Conservation (phyloP, 164 flowering plant species). For the Houttuynia cordata region DNA sequence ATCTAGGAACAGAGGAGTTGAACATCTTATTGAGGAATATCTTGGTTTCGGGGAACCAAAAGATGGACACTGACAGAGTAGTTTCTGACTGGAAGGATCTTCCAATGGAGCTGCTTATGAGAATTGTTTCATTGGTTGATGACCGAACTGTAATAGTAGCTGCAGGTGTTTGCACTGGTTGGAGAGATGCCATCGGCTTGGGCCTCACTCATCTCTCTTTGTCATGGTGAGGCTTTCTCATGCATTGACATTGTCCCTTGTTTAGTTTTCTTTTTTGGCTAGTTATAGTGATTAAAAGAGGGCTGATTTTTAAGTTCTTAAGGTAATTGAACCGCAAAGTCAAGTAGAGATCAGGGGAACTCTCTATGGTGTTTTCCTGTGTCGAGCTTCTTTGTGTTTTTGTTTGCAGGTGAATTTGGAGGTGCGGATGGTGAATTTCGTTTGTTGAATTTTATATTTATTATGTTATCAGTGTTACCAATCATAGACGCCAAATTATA, state of each 20-base stretch:
- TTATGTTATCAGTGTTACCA: too few relatives aligned
- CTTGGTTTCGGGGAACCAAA: constrained; percentile 26
- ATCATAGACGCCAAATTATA: too few relatives aligned
- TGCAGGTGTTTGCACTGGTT: constrained; percentile 87
- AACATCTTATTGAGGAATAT: constrained; percentile 53
- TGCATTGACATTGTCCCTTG: neutral
- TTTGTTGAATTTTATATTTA: too few relatives aligned
- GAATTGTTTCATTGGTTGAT: constrained; percentile 71
- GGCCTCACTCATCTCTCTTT: constrained; percentile 72
- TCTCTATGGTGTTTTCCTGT: too few relatives aligned
- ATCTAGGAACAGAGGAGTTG: constrained; percentile 30
- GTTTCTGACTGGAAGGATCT: constrained; percentile 87
- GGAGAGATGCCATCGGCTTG: constrained; percentile 81
- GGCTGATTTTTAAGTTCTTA: too few relatives aligned
- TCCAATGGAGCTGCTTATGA: constrained; percentile 85
- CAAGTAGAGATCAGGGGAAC: too few relatives aligned
- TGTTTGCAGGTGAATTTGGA: too few relatives aligned
- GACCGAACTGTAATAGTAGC: constrained; percentile 66
- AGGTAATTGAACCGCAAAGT: too few relatives aligned
- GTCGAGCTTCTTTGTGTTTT: too few relatives aligned
- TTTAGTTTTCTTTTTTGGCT: neutral
- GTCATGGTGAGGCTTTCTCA: constrained; percentile 47
- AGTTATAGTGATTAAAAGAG: neutral
- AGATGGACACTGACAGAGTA: constrained; percentile 21
- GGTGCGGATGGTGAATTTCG: too few relatives aligned